These are phyloP conservation scores for Tetrahymena thermophila DNA, from an alignment of 73 alveolate species.

Conservation along the genomic window DNA sequence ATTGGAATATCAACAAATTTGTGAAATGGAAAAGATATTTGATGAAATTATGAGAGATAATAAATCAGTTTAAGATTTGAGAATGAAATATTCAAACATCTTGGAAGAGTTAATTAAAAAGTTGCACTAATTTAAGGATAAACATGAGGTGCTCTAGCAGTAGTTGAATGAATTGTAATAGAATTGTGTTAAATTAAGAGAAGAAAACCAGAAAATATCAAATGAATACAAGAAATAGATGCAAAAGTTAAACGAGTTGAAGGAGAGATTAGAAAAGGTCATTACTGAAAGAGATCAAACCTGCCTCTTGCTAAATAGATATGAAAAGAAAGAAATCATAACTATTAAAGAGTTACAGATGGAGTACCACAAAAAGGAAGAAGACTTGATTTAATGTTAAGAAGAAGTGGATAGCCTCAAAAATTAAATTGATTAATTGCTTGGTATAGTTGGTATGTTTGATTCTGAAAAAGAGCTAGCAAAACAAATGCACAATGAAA, in stretches of 20 bases:
- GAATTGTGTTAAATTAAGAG: not conserved
- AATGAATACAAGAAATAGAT: not conserved
- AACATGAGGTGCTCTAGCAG: not conserved
- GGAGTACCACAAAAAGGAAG: not conserved
- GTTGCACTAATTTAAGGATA: not conserved
- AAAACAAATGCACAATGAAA: not conserved
- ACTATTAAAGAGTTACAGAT: not conserved
- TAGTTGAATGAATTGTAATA: not conserved
- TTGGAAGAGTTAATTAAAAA: not conserved
- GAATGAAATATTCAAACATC: not conserved
- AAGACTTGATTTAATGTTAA: not conserved
- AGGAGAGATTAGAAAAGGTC: not conserved
- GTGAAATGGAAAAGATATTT: not conserved
- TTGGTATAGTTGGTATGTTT: not conserved
- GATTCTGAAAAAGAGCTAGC: not conserved
- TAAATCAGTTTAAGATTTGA: not conserved
- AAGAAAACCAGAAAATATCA: not conserved
- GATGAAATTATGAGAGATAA: not conserved
- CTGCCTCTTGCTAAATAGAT: not conserved
- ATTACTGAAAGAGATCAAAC: not conserved
- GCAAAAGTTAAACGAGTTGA: not conserved
- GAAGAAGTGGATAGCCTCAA: not conserved
- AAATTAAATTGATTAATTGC: not conserved
- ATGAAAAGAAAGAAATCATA: not conserved
- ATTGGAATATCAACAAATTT: not conserved